phyloP scores from a whole-genome alignment of 1,139 yeast genomes.

The Suhomyces maxii region DNA sequence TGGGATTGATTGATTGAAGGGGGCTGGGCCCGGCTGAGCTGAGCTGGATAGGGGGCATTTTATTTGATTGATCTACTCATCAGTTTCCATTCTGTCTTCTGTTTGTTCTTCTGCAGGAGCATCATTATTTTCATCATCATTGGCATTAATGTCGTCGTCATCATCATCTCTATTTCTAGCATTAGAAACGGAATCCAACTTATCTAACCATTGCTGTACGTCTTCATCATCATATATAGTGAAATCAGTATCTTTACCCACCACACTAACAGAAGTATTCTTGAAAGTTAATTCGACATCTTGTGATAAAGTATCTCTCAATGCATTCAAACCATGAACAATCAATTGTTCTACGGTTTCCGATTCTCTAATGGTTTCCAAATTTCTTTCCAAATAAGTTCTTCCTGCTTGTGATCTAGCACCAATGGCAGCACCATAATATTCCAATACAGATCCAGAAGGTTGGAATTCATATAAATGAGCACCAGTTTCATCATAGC shows the following conservation, averaged over 20 bases:
- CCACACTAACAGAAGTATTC: conserved; percentile 89
- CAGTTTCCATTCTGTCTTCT: conserved; percentile 58
- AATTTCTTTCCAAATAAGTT: conserved; percentile 87
- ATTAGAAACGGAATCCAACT: conserved; percentile 60
- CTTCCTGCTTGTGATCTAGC: conserved; percentile 98
- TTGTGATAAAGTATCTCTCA: conserved; percentile 91
- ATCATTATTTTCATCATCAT: conserved; percentile 22
- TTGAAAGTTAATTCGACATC: conserved; percentile 84
- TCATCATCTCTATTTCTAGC: conserved; percentile 47
- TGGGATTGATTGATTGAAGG: background rate
- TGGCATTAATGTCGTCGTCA: conserved; percentile 40
- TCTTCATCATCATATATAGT: conserved; percentile 82
- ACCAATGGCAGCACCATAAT: conserved; percentile 93
- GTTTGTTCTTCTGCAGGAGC: conserved; percentile 16
- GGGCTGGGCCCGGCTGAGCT: too few relatives aligned
- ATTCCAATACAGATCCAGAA: conserved; percentile 89
- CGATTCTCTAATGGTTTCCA: conserved; percentile 61
- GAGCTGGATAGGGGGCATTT: background rate
- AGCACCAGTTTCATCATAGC: conserved; percentile 91
- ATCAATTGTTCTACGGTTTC: conserved; percentile 72
- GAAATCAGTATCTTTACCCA: conserved; percentile 76
- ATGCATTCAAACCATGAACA: conserved; percentile 84
- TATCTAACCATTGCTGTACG: conserved; percentile 77
- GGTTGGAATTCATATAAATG: conserved; percentile 96
- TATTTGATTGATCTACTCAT: conserved; percentile 25